Evolutionary conservation across 1,284 basidiomycete species (phyloP), one percentile per base, ranked within the genome.

Genomic region (Irpex sp.): DNA sequence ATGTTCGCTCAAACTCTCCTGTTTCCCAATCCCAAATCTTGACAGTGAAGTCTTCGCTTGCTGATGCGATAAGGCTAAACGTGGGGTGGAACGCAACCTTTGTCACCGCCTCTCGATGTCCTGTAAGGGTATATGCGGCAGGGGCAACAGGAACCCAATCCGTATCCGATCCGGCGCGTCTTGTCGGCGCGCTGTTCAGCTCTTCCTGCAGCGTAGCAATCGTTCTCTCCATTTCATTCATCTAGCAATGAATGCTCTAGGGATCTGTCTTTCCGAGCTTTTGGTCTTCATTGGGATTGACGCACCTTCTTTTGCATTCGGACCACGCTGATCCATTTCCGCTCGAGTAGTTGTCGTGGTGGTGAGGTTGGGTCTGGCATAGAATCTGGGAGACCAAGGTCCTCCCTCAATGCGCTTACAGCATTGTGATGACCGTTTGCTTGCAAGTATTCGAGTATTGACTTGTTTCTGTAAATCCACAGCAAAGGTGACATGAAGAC

Each of bases 21-120:
- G 92, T 92, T 74, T 97, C 94, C 94, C 94, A 97, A 73, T 97
- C 94, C 94, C 94, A 96, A 59, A 97, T 86, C 78, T 96, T 96
- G 70, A 96, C 85, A 1, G 88, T 94, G 44, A 91, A 82, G 72
- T 97, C 94, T 72, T 96, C 94, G 69, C 91, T 92, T 4, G 93
- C 93, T 36, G 89, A 91, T 8, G 92, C 94, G 37, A 96, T 76
- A 13, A 92, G 81, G 48, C 89, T 93, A 78, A 93, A 96, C 36
- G 87, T 82, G 0, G 94, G 95, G 74, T 97, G 94, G 74, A 97
- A 97, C 2, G 92, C 86, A 51, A 96, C 85, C 54, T 86, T 81
- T 19, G 90, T 93, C 64, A 96, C 75, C 80, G 82, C 91, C 64
- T 86, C 80, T 58, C 94, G 85, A 75, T 97, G 94, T 1, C 94